Evolutionary conservation across 192 early-diverging fungal genomes (phyloP).

Genomic region (Coemansia sp.): DNA sequence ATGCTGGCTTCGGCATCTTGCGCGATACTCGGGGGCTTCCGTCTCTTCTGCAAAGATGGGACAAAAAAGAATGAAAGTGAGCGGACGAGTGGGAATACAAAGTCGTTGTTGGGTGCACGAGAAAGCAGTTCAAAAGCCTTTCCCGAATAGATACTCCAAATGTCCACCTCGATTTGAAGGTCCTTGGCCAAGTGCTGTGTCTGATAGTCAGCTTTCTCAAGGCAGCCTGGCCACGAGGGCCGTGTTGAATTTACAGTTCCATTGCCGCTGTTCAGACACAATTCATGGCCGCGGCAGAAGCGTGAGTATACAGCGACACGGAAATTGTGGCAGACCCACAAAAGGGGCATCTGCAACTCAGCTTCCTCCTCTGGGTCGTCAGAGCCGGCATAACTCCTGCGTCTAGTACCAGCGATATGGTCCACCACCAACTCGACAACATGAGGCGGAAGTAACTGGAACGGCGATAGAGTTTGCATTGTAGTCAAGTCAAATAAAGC

Average conservation of each 20-base stretch:
- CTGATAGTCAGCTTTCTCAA: neutral
- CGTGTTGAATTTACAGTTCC: neutral
- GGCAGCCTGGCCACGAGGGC: neutral
- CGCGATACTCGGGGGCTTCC: neutral
- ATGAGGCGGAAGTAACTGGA: constrained; percentile 2
- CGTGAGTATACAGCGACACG: neutral
- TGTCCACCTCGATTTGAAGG: neutral
- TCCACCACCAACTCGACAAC: constrained; percentile 2
- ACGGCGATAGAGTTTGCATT: neutral
- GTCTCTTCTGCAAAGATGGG: neutral
- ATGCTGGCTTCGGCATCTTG: neutral
- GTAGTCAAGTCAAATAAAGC: neutral
- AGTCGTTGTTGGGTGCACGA: neutral
- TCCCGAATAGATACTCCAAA: constrained; percentile 4
- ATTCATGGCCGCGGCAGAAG: neutral
- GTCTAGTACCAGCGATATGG: neutral
- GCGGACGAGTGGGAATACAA: neutral
- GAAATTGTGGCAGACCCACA: constrained; percentile 9
- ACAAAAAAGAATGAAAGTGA: neutral
- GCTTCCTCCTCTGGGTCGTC: neutral
- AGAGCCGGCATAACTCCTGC: neutral
- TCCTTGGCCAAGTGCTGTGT: constrained; percentile 4
- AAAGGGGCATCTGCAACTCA: neutral
- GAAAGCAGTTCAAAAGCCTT: neutral
- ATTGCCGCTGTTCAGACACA: neutral